These are phyloP conservation scores for Moricandia moricandioides DNA, from an alignment of 345 rosid genomes.

Conservation along the genomic window DNA sequence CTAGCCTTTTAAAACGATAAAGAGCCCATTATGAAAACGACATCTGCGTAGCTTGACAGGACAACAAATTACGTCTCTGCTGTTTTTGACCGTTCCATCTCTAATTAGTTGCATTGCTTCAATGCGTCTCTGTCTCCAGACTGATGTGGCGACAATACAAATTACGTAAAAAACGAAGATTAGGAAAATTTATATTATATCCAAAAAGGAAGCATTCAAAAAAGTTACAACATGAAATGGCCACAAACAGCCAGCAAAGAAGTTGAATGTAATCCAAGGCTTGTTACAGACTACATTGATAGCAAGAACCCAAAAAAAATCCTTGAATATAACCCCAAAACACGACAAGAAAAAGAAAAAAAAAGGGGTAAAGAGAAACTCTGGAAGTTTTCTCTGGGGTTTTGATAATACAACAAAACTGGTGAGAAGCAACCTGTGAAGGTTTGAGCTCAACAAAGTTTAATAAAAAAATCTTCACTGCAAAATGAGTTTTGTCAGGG, in stretches of 20 bases:
- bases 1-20: background rate
- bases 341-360: background rate
- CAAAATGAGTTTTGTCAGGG: slow-evolving; percentile 34
- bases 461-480: slow-evolving; percentile 23
- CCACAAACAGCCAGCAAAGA: slow-evolving; percentile 27
- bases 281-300: slow-evolving; percentile 29
- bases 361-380: background rate
- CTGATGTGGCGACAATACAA: background rate
- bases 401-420: slow-evolving; percentile 39
- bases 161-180: background rate
- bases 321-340: slow-evolving; percentile 28
- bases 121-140: background rate
- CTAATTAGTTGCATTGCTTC: background rate
- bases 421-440: slow-evolving; percentile 32
- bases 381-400: slow-evolving; percentile 27
- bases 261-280: slow-evolving; percentile 30
- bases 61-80: too few species aligned
- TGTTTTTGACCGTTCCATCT: background rate
- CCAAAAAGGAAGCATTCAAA: slow-evolving; percentile 20
- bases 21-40: background rate
- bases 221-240: slow-evolving; percentile 27
- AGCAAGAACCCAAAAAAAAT: slow-evolving; percentile 35
- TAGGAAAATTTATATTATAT: slow-evolving; percentile 18
- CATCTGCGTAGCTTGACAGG: too few species aligned
- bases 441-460: slow-evolving; percentile 26